Base-by-base conservation (phyloP, 805 yeast species). In the Candida jianshihensis region DNA sequence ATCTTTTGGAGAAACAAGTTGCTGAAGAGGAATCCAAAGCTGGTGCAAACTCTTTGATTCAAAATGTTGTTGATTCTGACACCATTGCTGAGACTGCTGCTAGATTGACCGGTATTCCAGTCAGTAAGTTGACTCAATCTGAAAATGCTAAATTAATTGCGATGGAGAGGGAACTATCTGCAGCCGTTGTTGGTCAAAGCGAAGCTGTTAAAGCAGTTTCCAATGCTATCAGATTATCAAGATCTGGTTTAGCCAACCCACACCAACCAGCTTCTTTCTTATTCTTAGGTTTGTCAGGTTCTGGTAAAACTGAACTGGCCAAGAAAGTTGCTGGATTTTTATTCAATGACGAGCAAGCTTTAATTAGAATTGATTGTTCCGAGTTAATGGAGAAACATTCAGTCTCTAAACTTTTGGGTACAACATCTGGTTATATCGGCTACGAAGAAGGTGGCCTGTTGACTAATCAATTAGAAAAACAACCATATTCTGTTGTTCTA, bases 251-350 rank as follows among this genome's bases (percentile, higher is more conserved):
- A 46, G 84, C 96, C 18, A 92, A 92, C 60, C 98, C 98, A 37
- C 75, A 88, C 60, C 96, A 94, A 48, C 98, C 98, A 6, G 87
- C 97, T 1, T 85, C 96, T 12, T 92, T 92, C 73, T 56, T 92
- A 55, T 92, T 92, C 73, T 68, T 94, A 43, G 98, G 98, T 41
- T 73, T 90, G 41, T 85, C 96, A 3, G 98, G 98, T 51, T 87
- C 96, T 6, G 98, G 98, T 75, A 92, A 92, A 71, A 92, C 98
- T 8, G 97, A 92, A 61, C 71, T 92, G 49, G 97, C 98, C 18
- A 92, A 92, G 75, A 92, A 89, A 54, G 73, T 92, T 19, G 97
- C 98, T 10, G 96, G 94, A 0, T 92, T 92, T 68, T 71, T 92
- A 54, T 92, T 92, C 65, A 85, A 95, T 35, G 97, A 92, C 57